A percentile compares a stretch with the other conserved stretches of the same genome.
phyloP scores from a whole-genome alignment of 306 rosid genomes.

The Rosa multiflora region DNA sequence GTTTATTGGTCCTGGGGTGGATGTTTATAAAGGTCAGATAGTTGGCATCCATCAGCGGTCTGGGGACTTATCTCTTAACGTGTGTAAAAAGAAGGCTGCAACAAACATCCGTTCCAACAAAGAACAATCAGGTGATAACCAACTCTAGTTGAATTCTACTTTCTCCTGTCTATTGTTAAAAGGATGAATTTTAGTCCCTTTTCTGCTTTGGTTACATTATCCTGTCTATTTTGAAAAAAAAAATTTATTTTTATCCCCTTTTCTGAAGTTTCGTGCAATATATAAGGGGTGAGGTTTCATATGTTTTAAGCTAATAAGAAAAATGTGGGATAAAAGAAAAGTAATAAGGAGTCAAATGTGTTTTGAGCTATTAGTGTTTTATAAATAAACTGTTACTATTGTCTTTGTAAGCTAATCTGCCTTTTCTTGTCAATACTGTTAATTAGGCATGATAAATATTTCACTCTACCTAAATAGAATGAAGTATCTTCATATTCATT shows the following conservation, averaged over 20 bases:
- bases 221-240: not conserved
- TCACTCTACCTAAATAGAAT: not conserved
- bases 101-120: constrained; percentile 95
- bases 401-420: not conserved
- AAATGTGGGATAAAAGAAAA: not conserved
- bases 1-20: constrained; percentile 83
- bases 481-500: not conserved
- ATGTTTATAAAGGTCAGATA: constrained; percentile 88
- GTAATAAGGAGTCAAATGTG: not conserved
- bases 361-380: not conserved
- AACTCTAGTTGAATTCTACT: constrained; percentile 4
- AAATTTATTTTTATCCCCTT: not conserved
- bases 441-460: not conserved
- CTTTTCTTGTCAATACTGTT: not conserved
- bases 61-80: constrained; percentile 88
- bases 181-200: not conserved
- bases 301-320: not conserved
- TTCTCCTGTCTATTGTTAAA: not conserved
- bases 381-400: not conserved
- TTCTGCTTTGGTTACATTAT: not conserved
- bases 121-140: constrained; percentile 76
- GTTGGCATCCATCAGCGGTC: constrained; percentile 97
- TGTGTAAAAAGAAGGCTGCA: constrained; percentile 97
- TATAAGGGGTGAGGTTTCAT: not conserved
- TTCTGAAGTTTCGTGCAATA: not conserved